These are phyloP conservation scores for Phytophthora fragariae DNA, from an alignment of 352 stramenopile species.

Conservation along the genomic window DNA sequence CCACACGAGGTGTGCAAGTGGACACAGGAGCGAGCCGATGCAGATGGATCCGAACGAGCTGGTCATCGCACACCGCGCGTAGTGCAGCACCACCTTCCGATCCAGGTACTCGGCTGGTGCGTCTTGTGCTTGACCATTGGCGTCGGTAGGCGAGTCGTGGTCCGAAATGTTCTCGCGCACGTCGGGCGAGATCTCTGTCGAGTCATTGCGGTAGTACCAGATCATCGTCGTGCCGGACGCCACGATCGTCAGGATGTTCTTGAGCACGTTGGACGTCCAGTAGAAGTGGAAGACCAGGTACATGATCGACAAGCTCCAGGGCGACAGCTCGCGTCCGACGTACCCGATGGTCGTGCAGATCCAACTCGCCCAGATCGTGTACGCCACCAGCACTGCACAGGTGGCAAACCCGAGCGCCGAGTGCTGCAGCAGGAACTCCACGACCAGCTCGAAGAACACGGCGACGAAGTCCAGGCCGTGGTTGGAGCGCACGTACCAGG, in stretches of 20 bases:
- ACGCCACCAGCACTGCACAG: slow-evolving; percentile 55
- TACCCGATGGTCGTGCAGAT: slow-evolving; percentile 80
- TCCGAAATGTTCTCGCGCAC: slow-evolving; percentile 47
- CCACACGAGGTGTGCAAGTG: slow-evolving; percentile 80
- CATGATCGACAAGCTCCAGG: slow-evolving; percentile 75
- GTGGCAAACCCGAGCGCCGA: slow-evolving; percentile 67
- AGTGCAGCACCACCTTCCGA: slow-evolving; percentile 75
- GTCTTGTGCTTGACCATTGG: slow-evolving; percentile 27
- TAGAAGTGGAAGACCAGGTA: slow-evolving; percentile 89
- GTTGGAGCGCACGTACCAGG: slow-evolving; percentile 76
- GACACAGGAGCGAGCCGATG: slow-evolving; percentile 82
- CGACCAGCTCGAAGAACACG: slow-evolving; percentile 86
- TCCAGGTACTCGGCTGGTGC: slow-evolving; percentile 41
- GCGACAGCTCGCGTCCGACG: slow-evolving; percentile 64
- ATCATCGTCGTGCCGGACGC: slow-evolving; percentile 84
- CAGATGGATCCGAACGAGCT: slow-evolving; percentile 88
- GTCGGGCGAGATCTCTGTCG: slow-evolving; percentile 59
- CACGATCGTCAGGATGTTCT: slow-evolving; percentile 84
- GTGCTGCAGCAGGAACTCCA: slow-evolving; percentile 67
- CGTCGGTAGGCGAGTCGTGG: slow-evolving; percentile 41
- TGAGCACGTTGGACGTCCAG: slow-evolving; percentile 90
- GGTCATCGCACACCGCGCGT: slow-evolving; percentile 64
- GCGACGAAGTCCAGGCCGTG: slow-evolving; percentile 82
- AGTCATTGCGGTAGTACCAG: slow-evolving; percentile 88
- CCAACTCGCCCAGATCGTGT: slow-evolving; percentile 85